These are phyloP conservation scores for Purshia tridentata DNA, from an alignment of 306 rosid genomes.

Conservation along the genomic window DNA sequence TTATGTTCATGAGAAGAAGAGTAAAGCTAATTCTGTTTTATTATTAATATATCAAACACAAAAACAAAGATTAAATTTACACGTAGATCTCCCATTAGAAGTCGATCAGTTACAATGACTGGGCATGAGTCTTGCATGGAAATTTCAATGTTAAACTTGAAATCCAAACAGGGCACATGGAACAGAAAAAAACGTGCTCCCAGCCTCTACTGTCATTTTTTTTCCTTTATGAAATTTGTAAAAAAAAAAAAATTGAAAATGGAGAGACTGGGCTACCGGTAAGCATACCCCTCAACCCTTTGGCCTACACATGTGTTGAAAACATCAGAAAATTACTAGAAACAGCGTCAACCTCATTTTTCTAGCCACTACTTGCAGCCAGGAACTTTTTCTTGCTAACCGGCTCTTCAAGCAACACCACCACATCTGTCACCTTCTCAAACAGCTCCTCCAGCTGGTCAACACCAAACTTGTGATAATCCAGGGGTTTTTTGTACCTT, in stretches of 20 bases:
- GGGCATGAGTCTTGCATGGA: slow-evolving; percentile 29
- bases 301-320: slow-evolving; percentile 24
- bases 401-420: slow-evolving; percentile 75
- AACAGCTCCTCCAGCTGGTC: slow-evolving; percentile 70
- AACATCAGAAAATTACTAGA: slow-evolving; percentile 29
- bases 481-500: slow-evolving; percentile 75
- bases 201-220: slow-evolving; percentile 33
- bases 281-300: slow-evolving; percentile 13
- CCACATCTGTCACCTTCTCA: slow-evolving; percentile 73
- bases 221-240: slow-evolving; percentile 17
- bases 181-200: slow-evolving; percentile 36
- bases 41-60: neutral
- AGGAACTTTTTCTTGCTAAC: slow-evolving; percentile 69
- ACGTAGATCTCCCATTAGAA: slow-evolving; percentile 18
- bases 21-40: neutral
- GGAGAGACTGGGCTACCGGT: slow-evolving; percentile 12
- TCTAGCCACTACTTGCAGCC: slow-evolving; percentile 60
- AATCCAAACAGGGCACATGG: slow-evolving; percentile 55
- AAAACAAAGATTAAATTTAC: slow-evolving; percentile 12
- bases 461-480: slow-evolving; percentile 61
- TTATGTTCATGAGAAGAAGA: no score
- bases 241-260: slow-evolving; percentile 20
- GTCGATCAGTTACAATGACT: slow-evolving; percentile 28
- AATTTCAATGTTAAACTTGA: slow-evolving; percentile 28
- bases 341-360: slow-evolving; percentile 17